Conservation (phyloP, 768 basidiomycete genomes). For the Thelephora ganbajun region DNA sequence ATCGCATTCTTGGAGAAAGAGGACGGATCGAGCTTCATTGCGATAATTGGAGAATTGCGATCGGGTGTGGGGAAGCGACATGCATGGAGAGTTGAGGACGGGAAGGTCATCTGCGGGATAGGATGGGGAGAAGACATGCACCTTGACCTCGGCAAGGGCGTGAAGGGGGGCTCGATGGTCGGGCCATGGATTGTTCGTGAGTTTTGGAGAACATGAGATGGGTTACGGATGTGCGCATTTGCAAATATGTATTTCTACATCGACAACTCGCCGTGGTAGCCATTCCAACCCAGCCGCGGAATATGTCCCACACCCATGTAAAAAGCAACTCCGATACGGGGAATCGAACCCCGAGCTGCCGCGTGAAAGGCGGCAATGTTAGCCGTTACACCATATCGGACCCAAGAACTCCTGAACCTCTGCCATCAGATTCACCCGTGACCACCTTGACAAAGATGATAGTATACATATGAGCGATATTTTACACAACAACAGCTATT, state of each 20-base stretch:
- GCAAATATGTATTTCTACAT: no score
- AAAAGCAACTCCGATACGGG: slow-evolving; percentile 20
- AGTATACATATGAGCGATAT: no score
- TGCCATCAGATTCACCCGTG: no score
- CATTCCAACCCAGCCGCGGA: background rate
- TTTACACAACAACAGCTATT: no score
- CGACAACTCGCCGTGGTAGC: no score
- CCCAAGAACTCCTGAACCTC: background rate
- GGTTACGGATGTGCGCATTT: no score
- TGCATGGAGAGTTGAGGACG: background rate
- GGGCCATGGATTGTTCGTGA: no score
- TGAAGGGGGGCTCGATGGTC: no score
- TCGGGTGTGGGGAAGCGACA: background rate
- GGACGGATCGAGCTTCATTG: background rate
- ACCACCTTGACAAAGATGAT: no score
- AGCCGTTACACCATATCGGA: slow-evolving; percentile 25
- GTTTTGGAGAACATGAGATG: no score
- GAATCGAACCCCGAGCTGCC: slow-evolving; percentile 29
- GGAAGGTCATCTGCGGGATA: background rate
- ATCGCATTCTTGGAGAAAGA: background rate
- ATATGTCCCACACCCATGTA: background rate
- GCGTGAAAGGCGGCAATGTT: slow-evolving; percentile 26
- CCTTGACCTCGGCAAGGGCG: background rate
- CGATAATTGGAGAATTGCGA: background rate
- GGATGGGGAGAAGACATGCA: background rate